Base-by-base conservation (phyloP, 176 grass and related monocot genomes). In the Poa annua region DNA sequence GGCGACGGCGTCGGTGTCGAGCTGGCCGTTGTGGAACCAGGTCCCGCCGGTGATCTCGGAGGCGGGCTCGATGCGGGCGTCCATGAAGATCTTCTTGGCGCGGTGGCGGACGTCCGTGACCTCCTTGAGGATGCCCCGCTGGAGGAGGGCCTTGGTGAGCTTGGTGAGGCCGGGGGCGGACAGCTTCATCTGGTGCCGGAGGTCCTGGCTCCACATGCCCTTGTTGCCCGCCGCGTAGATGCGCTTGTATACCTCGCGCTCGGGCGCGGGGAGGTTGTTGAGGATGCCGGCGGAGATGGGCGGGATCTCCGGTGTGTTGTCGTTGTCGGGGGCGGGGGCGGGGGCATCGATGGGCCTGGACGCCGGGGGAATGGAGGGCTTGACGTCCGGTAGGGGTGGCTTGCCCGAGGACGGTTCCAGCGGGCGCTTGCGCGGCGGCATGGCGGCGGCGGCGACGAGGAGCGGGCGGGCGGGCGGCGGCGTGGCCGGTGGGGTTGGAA, bases 81-180 rank as follows among this genome's bases (percentile, higher is more conserved):
- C 88, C 92, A 94, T 91, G 86, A 84, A 91, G 44, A 86, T 61
- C 86, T 94, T 94, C 86, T 66, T 86, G 52, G 32, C 49, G 45
- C 82, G 81, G 47, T 87, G 80, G 76, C 87, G 88, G 44, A 88
- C 71, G 61, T 86, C 85, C 15, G 69, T 51, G 35, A 94, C 86
- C 54, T 86, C 86, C 78, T 85, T 94, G 73, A 94, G 68, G 51
- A 91, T 73, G 0, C 56, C 34, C 33, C 69, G 66, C 1, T 10
- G 2, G 73, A 86, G 51, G 47, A 89, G 84, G 47, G 32, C 1
- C 33, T 66, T 76, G 49, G 50, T 22, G 42, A 71, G 19, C 81
- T 83, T 88, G 49, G 13, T 71, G 84, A 66, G 66, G 19, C 19
- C 60, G 68, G 42, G 50, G 13, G 79, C 19, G 3, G 49, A 0